phyloP scores from a whole-genome alignment of 441 rosid genomes.

The Breynia disticha region DNA sequence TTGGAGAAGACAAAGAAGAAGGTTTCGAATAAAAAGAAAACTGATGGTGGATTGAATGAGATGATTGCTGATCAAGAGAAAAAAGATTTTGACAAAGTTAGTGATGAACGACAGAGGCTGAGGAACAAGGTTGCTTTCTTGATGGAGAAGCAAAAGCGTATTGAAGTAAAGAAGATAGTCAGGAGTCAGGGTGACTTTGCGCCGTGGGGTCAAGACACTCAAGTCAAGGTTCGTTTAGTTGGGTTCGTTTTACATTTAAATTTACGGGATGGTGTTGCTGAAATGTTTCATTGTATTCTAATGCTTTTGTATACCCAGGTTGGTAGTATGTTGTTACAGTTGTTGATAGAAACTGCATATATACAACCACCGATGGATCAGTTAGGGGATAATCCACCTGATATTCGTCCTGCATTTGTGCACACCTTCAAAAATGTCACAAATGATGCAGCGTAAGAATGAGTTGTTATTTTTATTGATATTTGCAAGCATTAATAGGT shows the following conservation, averaged over 20 bases:
- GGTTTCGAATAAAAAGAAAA: slow-evolving; percentile 17
- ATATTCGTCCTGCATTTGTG: slow-evolving; percentile 86
- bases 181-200: slow-evolving; percentile 42
- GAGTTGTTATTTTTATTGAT: slow-evolving; percentile 7
- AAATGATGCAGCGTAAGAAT: slow-evolving; percentile 51
- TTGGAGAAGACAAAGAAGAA: slow-evolving; percentile 55
- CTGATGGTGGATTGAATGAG: slow-evolving; percentile 28
- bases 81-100: slow-evolving; percentile 7
- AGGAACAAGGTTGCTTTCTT: slow-evolving; percentile 49
- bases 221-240: slow-evolving; percentile 69
- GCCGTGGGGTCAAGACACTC: slow-evolving; percentile 94
- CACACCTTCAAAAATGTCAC: slow-evolving; percentile 51
- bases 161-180: slow-evolving; percentile 45
- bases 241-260: slow-evolving; percentile 16
- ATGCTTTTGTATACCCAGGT: slow-evolving; percentile 41
- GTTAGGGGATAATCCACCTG: slow-evolving; percentile 62
- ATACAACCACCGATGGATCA: slow-evolving; percentile 79
- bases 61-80: slow-evolving; percentile 16
- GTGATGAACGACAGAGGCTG: slow-evolving; percentile 42
- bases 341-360: slow-evolving; percentile 75
- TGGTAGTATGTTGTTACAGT: slow-evolving; percentile 77
- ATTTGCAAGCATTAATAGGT: neutral
- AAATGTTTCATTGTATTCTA: slow-evolving; percentile 12
- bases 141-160: slow-evolving; percentile 58
- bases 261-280: slow-evolving; percentile 6